These are phyloP conservation scores for Aspergillus udagawae DNA, from an alignment of 2,329 filamentous ascomycete species.

Conservation along the genomic window DNA sequence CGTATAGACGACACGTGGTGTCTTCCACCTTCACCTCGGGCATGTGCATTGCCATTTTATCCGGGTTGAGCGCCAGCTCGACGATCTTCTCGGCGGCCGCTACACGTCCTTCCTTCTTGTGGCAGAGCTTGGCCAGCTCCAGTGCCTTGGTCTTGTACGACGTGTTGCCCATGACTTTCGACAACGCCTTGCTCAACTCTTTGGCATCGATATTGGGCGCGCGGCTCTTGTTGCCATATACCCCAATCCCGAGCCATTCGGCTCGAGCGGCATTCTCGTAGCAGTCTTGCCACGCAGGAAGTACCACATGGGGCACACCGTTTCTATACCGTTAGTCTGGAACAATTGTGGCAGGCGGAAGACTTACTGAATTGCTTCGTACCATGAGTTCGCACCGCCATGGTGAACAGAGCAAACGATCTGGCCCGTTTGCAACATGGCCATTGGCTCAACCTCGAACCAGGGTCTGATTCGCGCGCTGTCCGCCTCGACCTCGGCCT, in stretches of 20 bases:
- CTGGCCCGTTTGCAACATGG: constrained; percentile 31
- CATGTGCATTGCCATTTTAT: constrained; percentile 14
- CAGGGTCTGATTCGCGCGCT: constrained; percentile 40
- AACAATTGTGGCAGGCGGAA: background rate
- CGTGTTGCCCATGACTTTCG: constrained; percentile 16
- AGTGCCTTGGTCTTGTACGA: constrained; percentile 16
- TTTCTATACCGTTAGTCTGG: constrained; percentile 22
- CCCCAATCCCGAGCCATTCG: constrained; percentile 41
- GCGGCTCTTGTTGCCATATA: constrained; percentile 32
- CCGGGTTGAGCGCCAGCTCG: constrained; percentile 14
- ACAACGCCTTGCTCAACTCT: constrained; percentile 26
- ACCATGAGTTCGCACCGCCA: constrained; percentile 46
- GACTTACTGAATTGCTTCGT: constrained; percentile 42
- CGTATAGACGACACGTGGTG: constrained; percentile 5
- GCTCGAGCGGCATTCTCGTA: constrained; percentile 42
- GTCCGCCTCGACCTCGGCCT: constrained; percentile 23
- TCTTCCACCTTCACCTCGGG: constrained; percentile 11
- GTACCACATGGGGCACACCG: constrained; percentile 43
- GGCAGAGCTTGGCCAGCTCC: constrained; percentile 14
- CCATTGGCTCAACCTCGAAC: constrained; percentile 40
- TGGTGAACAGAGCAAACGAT: constrained; percentile 43
- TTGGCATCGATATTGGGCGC: constrained; percentile 29
- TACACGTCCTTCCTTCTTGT: constrained; percentile 17
- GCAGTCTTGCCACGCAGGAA: constrained; percentile 44
- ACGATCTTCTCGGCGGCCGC: constrained; percentile 18